Base-by-base conservation (phyloP, 176 grass and related monocot genomes). In the Oryza punctata region DNA sequence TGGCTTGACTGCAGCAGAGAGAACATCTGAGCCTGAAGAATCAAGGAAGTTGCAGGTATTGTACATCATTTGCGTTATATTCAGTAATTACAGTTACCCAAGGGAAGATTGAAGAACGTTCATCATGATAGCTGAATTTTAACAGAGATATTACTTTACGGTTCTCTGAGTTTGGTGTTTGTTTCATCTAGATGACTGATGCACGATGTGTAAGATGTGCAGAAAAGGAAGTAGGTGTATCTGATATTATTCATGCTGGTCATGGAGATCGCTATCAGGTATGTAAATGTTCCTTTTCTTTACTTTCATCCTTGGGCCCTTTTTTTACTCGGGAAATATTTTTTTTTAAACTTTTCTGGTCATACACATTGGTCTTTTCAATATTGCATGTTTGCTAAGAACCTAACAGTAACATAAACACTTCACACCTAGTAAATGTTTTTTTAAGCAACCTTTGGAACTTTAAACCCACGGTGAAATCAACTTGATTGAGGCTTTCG, bases 221-320 rank as follows among this genome's bases (percentile, higher is more conserved):
- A 10, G 91, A 99, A 83, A 99, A 94, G 85, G 92, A 90, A 78
- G 93, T 99, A 45, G 89, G 85, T 23, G 90, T 99, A 76, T 90
- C 83, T 67, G 81, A 92, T 75, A 96, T 96, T 75, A 99, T 99
- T 82, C 90, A 88, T 81, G 91, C 91, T 26, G 86, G 91, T 47
- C 96, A 92, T 85, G 93, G 89, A 63, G 93, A 99, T 87, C 91
- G 96, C 27, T 99, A 99, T 85, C 93, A 96, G 93, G 96, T 99
- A 69, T 26, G 71, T 50, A 35, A 60, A 66, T 80, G 12, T 72
- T 81, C 25, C 14, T 16, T 50, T 50, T 5, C 2, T 85, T 3
- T 44, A 40, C 37, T 0, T 82, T 78, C 67, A 50, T 78, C 25
- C 37, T 25, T 73, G 25, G 54, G 75, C 30, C 3, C 5, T 14